phyloP scores from a whole-genome alignment of 495 filamentous ascomycete species.

The Tuber brumale region DNA sequence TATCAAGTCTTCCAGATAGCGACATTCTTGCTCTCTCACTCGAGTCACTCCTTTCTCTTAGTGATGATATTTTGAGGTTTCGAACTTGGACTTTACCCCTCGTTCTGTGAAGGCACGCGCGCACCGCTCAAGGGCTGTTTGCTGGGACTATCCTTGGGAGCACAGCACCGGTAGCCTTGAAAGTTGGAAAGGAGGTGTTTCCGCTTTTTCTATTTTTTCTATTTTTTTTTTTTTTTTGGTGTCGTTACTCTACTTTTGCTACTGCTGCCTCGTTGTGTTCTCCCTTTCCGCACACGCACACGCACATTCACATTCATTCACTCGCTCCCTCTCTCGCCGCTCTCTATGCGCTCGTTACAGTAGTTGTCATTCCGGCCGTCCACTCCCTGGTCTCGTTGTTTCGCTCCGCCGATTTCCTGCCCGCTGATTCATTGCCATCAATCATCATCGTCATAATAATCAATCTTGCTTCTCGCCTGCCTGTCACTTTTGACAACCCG shows the following conservation, averaged over 20 bases:
- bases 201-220: background rate
- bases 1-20: background rate
- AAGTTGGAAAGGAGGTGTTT: background rate
- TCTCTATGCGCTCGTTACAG: background rate
- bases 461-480: background rate
- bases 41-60: background rate
- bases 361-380: background rate
- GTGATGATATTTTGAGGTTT: slow-evolving; percentile 4
- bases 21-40: background rate
- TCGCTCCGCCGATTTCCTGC: background rate
- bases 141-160: slow-evolving; percentile 2
- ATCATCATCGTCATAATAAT: background rate
- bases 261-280: slow-evolving; percentile 18
- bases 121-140: slow-evolving; percentile 28
- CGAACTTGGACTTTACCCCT: slow-evolving; percentile 21
- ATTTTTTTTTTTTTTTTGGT: slow-evolving; percentile 12
- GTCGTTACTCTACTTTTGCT: slow-evolving; percentile 10
- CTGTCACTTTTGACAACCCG: slow-evolving; percentile 2
- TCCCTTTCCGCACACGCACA: slow-evolving; percentile 5
- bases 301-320: background rate
- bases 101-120: slow-evolving; percentile 29
- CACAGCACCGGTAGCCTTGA: background rate
- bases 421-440: background rate
- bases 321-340: background rate
- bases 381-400: slow-evolving; percentile 3